A percentile compares a stretch with the other conserved stretches of the same genome.
These are phyloP conservation scores for Handroanthus guayacan DNA, from an alignment of 257 asterid genomes.

Conservation along the genomic window DNA sequence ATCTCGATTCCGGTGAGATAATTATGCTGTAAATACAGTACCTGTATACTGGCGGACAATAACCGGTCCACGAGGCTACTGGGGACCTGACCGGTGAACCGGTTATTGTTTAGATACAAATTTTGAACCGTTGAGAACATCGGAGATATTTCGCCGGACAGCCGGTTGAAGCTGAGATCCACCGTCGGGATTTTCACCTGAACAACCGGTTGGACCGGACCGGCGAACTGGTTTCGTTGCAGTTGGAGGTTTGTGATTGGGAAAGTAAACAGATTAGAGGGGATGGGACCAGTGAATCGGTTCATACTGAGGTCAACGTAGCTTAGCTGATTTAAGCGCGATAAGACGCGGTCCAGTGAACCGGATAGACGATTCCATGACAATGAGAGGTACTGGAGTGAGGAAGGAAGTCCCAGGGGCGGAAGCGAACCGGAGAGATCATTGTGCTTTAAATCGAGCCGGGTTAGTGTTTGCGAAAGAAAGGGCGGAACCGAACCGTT, in stretches of 20 bases:
- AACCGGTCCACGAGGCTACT: slow-evolving; percentile 76
- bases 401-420: slow-evolving; percentile 55
- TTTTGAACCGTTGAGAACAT: slow-evolving; percentile 76
- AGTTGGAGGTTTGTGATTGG: slow-evolving; percentile 75
- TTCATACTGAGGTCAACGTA: slow-evolving; percentile 80
- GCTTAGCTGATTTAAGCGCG: slow-evolving; percentile 54
- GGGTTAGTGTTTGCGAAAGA: slow-evolving; percentile 60
- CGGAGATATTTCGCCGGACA: slow-evolving; percentile 75
- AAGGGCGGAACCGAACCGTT: slow-evolving; percentile 76
- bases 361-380: slow-evolving; percentile 76
- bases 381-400: slow-evolving; percentile 68
- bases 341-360: slow-evolving; percentile 57
- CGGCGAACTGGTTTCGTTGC: slow-evolving; percentile 75
- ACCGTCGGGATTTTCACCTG: slow-evolving; percentile 67
- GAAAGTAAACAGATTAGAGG: slow-evolving; percentile 58
- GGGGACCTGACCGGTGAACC: slow-evolving; percentile 91
- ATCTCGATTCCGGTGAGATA: slow-evolving; percentile 82
- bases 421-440: slow-evolving; percentile 67
- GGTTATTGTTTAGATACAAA: slow-evolving; percentile 86
- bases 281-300: slow-evolving; percentile 73
- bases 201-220: slow-evolving; percentile 63
- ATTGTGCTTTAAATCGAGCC: slow-evolving; percentile 77
- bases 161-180: slow-evolving; percentile 86
- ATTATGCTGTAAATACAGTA: slow-evolving; percentile 83
- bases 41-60: slow-evolving; percentile 62